Evolutionary conservation across 495 filamentous ascomycete genomes (phyloP).

Genomic region (Letharia columbiana): DNA sequence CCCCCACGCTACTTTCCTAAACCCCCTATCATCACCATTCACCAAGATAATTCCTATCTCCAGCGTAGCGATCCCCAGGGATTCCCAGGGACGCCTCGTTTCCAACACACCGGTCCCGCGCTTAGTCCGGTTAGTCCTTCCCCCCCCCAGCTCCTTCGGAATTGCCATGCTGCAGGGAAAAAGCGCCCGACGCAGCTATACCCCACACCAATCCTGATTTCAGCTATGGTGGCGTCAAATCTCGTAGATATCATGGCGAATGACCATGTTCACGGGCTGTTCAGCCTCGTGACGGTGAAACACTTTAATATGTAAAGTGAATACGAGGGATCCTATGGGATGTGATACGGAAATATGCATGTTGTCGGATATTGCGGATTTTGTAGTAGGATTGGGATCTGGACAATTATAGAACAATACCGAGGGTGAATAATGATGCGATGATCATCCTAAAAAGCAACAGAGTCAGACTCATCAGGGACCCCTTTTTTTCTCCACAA

Average conservation of each 20-base stretch:
- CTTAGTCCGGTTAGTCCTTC: slow-evolving; percentile 12
- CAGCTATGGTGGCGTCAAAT: slow-evolving; percentile 5
- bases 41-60: no score
- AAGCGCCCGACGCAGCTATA: slow-evolving; percentile 15
- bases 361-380: background rate
- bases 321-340: background rate
- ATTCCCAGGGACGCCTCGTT: background rate
- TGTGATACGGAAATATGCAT: background rate
- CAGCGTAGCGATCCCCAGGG: no score
- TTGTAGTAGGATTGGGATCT: background rate
- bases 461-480: background rate
- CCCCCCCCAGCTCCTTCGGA: slow-evolving; percentile 1
- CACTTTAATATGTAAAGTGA: background rate
- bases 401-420: no score
- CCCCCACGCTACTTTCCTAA: background rate
- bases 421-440: slow-evolving; percentile 5
- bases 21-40: background rate
- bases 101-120: slow-evolving; percentile 12
- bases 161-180: slow-evolving; percentile 5
- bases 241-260: background rate
- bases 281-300: slow-evolving; percentile 1
- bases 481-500: slow-evolving; percentile 12
- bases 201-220: slow-evolving; percentile 17
- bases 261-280: background rate
- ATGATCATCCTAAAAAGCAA: background rate